Percentiles rank a stretch among this genome's conserved stretches.
phyloP scores from a whole-genome alignment of 495 filamentous ascomycete genomes.

The Penicillium silybi region DNA sequence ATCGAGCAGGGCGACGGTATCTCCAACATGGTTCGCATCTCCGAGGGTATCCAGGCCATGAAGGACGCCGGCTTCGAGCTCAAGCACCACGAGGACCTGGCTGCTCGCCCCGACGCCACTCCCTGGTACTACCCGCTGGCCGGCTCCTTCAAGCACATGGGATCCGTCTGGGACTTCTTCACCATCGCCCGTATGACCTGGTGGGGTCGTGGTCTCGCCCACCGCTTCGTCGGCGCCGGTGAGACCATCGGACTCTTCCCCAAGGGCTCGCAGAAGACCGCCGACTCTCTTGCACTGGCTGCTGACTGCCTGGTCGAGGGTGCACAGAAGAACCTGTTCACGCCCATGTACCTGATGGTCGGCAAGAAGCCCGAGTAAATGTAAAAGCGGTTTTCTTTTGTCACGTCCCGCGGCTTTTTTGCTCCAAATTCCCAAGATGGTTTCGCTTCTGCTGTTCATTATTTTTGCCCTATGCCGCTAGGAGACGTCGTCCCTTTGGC shows the following conservation, averaged over 20 bases:
- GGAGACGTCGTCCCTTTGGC: background rate
- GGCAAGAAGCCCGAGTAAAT: conserved; percentile 73
- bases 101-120: conserved; percentile 67
- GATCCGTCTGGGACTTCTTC: conserved; percentile 71
- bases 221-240: conserved; percentile 74
- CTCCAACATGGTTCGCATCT: conserved; percentile 94
- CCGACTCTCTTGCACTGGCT: conserved; percentile 77
- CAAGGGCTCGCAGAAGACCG: conserved; percentile 88
- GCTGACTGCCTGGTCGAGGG: conserved; percentile 88
- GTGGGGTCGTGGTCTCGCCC: conserved; percentile 68
- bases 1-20: conserved; percentile 98
- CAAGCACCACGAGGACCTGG: conserved; percentile 84
- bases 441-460: background rate
- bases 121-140: conserved; percentile 97
- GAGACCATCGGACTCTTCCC: conserved; percentile 77
- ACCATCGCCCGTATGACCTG: conserved; percentile 91
- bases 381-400: background rate
- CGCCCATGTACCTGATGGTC: conserved; percentile 99
- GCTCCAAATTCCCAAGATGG: background rate
- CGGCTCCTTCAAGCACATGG: conserved; percentile 77
- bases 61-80: conserved; percentile 86
- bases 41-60: conserved; percentile 79
- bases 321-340: conserved; percentile 90
- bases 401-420: background rate
- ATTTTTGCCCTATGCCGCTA: background rate